These are phyloP conservation scores for Fraxinus angustifolia DNA, from an alignment of 305 asterid genomes.

Conservation along the genomic window DNA sequence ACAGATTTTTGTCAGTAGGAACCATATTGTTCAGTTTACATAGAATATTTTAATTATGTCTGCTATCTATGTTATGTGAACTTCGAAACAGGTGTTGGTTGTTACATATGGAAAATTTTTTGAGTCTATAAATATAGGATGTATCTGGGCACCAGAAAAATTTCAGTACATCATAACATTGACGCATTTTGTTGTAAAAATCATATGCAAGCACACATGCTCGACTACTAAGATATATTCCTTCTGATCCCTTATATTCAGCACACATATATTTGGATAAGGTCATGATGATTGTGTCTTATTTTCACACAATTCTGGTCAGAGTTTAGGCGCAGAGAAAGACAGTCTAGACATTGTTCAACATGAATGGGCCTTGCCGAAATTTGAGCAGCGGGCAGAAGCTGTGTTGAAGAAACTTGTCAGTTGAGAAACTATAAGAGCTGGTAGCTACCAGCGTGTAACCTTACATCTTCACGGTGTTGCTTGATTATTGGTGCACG, in stretches of 20 bases:
- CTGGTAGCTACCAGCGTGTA: neutral
- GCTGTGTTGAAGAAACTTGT: slow-evolving; percentile 70
- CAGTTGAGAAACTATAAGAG: slow-evolving; percentile 22
- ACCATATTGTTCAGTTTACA: neutral
- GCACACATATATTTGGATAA: neutral
- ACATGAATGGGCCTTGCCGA: slow-evolving; percentile 89
- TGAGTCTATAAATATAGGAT: neutral
- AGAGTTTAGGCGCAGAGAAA: slow-evolving; percentile 93
- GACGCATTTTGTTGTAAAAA: neutral
- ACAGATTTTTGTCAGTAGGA: neutral
- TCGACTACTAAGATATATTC: neutral
- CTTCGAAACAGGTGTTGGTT: neutral
- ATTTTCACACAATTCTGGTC: slow-evolving; percentile 23
- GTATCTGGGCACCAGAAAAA: neutral
- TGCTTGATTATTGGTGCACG: slow-evolving; percentile 16
- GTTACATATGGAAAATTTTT: neutral
- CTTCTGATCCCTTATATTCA: neutral
- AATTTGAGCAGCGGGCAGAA: slow-evolving; percentile 86
- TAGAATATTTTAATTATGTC: neutral
- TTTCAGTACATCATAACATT: neutral
- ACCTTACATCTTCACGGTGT: slow-evolving; percentile 16
- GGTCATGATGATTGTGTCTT: neutral
- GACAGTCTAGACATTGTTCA: slow-evolving; percentile 77
- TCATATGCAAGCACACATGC: neutral
- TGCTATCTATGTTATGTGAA: neutral